Percentiles rank a stretch among this genome's conserved stretches.
These are phyloP conservation scores for Rhododendron vialii DNA, from an alignment of 148 eudicot species.

Conservation along the genomic window DNA sequence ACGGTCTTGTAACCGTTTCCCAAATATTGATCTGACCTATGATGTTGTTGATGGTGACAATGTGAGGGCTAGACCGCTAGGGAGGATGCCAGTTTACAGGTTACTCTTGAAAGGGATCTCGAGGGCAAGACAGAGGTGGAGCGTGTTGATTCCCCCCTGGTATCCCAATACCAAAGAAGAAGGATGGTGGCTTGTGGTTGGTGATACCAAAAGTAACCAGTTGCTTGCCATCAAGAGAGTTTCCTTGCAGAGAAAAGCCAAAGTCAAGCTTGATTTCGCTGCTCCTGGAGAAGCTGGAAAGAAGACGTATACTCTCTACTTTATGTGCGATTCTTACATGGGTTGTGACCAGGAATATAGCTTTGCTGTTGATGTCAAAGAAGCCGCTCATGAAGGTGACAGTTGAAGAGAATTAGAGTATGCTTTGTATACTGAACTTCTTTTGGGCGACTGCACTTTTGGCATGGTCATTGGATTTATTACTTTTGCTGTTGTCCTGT, in stretches of 20 bases:
- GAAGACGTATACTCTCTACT: slow-evolving; percentile 55
- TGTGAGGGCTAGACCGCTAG: slow-evolving; percentile 45
- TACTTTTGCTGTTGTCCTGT: not conserved
- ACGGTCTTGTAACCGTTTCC: slow-evolving; percentile 69
- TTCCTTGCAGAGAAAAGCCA: slow-evolving; percentile 61
- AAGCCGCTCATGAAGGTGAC: slow-evolving; percentile 11
- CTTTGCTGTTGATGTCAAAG: slow-evolving; percentile 31
- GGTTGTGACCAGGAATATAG: slow-evolving; percentile 85
- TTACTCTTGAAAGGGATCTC: slow-evolving; percentile 66
- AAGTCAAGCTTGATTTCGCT: slow-evolving; percentile 54
- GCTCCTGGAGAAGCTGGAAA: slow-evolving; percentile 54
- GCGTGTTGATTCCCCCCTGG: slow-evolving; percentile 64
- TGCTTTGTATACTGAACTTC: not conserved
- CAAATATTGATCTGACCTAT: slow-evolving; percentile 66
- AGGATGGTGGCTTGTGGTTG: slow-evolving; percentile 90
- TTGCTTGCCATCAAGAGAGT: slow-evolving; percentile 78
- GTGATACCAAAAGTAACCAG: slow-evolving; percentile 65
- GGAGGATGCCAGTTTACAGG: slow-evolving; percentile 48
- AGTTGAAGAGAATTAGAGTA: not conserved
- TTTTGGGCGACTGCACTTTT: not conserved
- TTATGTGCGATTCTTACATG: slow-evolving; percentile 83
- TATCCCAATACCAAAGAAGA: slow-evolving; percentile 78
- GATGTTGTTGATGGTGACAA: slow-evolving; percentile 44
- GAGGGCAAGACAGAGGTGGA: slow-evolving; percentile 64
- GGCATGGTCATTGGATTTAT: not conserved